Evolutionary conservation across 176 grass and related monocot species (phyloP), one percentile per base, ranked within the genome.

Genomic region (Luzula sylvatica): DNA sequence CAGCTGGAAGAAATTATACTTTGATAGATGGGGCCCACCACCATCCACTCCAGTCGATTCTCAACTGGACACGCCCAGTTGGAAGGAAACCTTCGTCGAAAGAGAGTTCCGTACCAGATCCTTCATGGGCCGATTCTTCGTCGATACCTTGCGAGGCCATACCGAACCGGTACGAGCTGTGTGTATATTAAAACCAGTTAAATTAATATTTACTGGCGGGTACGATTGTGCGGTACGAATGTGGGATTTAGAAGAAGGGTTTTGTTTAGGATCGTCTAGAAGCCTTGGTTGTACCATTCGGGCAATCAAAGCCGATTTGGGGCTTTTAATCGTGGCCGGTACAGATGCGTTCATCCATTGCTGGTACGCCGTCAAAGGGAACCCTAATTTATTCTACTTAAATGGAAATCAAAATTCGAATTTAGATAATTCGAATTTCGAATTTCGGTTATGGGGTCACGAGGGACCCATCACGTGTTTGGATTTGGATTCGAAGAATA

Each of bases 381-480:
- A 78, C 53, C 58, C 64, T 8, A 53, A 61, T 51, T 52, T 82
- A 30, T 95, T 95, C 65, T 65, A 79, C 53, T 65, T 88, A 16
- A 56, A 69, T 14, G 73, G 77, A 20, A 35, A 35, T 1, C 5
- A 35, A 35, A 35, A 7, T 35, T 7, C 5, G 9, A 67, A 20
- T 57, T 38, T 20, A 55, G 41, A 39, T 21, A 51, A 78, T 57
- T 67, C 69, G 39, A 85, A 70, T 69, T 70, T 26, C n/a, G 80
- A 79, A 28, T 76, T 71, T 74, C 76, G 90, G 44, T 81, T 89
- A 3, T 86, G 84, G 90, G 84, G 90, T 14, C 90, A 96, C 67
- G 84, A 96, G 78, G 90, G 90, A 11, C 90, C 90, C 26, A 69
- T 96, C 20, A 89, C 90, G 67, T 86, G 84, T 72, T 77, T 96